Evolutionary conservation across 805 yeast species (phyloP).

Genomic region (Yarrowia deformans): DNA sequence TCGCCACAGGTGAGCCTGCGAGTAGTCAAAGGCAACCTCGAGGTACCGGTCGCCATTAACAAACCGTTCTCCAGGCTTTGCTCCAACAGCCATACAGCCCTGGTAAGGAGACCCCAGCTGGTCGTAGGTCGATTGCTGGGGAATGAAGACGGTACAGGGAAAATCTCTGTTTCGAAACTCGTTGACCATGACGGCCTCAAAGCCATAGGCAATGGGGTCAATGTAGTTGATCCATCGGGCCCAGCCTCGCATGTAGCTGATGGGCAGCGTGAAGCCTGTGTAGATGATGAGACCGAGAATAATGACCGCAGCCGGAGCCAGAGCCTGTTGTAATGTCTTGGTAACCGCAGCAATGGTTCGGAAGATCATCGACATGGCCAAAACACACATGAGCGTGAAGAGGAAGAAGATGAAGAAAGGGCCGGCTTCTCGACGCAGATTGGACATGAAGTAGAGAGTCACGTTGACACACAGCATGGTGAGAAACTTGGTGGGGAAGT

Average conservation of each 20-base stretch:
- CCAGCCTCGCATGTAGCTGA: conserved; percentile 58
- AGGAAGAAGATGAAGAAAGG: conserved; percentile 60
- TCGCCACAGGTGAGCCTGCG: conserved; percentile 64
- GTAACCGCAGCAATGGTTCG: conserved; percentile 54
- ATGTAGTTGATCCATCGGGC: conserved; percentile 59
- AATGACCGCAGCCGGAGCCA: conserved; percentile 56
- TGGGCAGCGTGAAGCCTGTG: conserved; percentile 60
- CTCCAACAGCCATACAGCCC: conserved; percentile 65
- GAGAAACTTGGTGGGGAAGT: conserved; percentile 58
- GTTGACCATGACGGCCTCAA: conserved; percentile 57
- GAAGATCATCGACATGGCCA: conserved; percentile 64
- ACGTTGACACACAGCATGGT: conserved; percentile 57
- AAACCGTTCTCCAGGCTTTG: conserved; percentile 58
- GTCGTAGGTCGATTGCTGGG: conserved; percentile 30
- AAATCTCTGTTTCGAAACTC: conserved; percentile 53
- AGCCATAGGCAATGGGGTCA: conserved; percentile 57
- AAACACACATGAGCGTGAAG: conserved; percentile 55
- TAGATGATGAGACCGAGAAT: conserved; percentile 54
- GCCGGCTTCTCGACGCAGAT: conserved; percentile 62
- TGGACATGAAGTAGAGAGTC: conserved; percentile 60
- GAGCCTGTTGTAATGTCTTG: conserved; percentile 53
- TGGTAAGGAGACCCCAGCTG: conserved; percentile 45
- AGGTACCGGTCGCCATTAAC: conserved; percentile 65
- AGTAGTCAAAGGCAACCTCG: conserved; percentile 55
- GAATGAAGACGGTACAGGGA: conserved; percentile 49